Evolutionary conservation across 225 moss, liverwort and hornwort species (phyloP), one percentile per base, ranked within the genome.

Genomic region (Sphagnum contortum): DNA sequence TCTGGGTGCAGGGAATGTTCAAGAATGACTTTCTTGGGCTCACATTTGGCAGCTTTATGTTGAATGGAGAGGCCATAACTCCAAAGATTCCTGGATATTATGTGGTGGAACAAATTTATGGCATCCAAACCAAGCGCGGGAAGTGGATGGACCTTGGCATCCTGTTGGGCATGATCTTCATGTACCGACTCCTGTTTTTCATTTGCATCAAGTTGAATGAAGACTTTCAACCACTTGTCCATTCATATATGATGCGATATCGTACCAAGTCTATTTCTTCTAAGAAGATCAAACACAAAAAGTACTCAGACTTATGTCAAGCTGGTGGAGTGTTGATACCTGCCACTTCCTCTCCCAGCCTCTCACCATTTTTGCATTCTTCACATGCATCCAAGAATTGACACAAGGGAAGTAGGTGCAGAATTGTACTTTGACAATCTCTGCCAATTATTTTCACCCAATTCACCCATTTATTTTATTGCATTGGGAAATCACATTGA

Each of bases 131-230:
- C 9, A 49, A 29, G 2, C 45, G 83, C 6, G 73, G 56, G 63
- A 94, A 89, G 76, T 94, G 94, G 94, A 59, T 79, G 57, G 86
- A 94, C 46, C 29, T 94, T 58, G 75, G 59, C 4, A 76, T 91
- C 7, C 48, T 94, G 14, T 74, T 74, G 55, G 76, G 70, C 55
- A 89, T 87, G 82, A 81, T 82, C 45, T 9, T 94, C 49, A 55
- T n/a, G 0, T 94, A 94, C 81, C 84, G 94, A 50, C 2, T 86
- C 4, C 67, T 94, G 52, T 94, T 94, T 75, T 94, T 94, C 69
- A 49, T 91, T 4, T 80, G 87, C 79, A 94, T 94, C 72, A 94
- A 94, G 9, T 4, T 90, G 55, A 73, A 62, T 6, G 93, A 94
- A 75, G 82, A 94, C 58, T 45, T 94, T 12, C 81, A 80, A 45